Conservation (phyloP, 352 stramenopile species). For the Phytophthora sansomeana region DNA sequence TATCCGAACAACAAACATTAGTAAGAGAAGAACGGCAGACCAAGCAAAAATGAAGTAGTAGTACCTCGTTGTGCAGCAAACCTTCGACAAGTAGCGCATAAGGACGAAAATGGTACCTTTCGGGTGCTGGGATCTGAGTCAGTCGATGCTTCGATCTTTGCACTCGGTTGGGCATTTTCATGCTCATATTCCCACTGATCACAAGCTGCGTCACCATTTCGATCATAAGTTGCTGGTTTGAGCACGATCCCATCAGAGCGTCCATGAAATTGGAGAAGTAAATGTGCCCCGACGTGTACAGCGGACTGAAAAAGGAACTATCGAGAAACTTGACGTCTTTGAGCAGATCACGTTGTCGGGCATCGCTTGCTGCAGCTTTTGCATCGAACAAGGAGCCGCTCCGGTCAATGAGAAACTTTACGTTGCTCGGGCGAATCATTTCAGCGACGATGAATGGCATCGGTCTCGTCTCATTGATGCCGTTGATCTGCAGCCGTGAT, state of each 20-base stretch:
- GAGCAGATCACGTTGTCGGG: slow-evolving; percentile 51
- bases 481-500: slow-evolving; percentile 23
- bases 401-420: slow-evolving; percentile 73
- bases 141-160: slow-evolving; percentile 51
- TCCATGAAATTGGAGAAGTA: slow-evolving; percentile 83
- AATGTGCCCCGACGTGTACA: slow-evolving; percentile 73
- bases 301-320: slow-evolving; percentile 57
- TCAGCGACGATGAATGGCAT: slow-evolving; percentile 72
- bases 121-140: slow-evolving; percentile 60
- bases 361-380: slow-evolving; percentile 40
- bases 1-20: slow-evolving; percentile 30
- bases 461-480: slow-evolving; percentile 17
- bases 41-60: slow-evolving; percentile 3
- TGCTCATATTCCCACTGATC: slow-evolving; percentile 62
- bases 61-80: slow-evolving; percentile 66
- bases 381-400: slow-evolving; percentile 57
- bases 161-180: slow-evolving; percentile 59
- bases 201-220: slow-evolving; percentile 75
- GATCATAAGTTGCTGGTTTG: slow-evolving; percentile 66
- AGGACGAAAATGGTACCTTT: slow-evolving; percentile 63
- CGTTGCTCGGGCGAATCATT: slow-evolving; percentile 78
- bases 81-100: slow-evolving; percentile 67
- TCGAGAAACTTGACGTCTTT: slow-evolving; percentile 69
- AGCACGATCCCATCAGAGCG: slow-evolving; percentile 66
- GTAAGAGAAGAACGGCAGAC: not conserved